These are phyloP conservation scores for Phytophthora hibernalis DNA, from an alignment of 352 stramenopile genomes.

Conservation along the genomic window DNA sequence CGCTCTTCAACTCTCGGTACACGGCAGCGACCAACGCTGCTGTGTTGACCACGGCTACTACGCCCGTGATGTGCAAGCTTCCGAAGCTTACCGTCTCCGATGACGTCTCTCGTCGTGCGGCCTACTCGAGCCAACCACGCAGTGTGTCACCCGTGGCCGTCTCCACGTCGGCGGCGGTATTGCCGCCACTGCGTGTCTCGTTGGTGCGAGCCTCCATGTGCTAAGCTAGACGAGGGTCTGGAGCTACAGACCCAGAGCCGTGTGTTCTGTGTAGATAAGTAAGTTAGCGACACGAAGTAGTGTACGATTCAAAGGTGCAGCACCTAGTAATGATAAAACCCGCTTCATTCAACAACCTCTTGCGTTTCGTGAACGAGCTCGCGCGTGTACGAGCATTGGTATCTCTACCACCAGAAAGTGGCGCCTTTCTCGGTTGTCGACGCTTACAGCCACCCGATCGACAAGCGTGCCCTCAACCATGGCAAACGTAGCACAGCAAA, in stretches of 20 bases:
- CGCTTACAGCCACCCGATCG: slow-evolving; percentile 2
- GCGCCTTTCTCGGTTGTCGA: neutral
- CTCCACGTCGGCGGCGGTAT: slow-evolving; percentile 39
- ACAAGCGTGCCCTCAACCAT: slow-evolving; percentile 2
- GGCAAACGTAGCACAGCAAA: slow-evolving; percentile 5
- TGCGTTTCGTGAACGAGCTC: slow-evolving; percentile 19
- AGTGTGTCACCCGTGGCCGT: slow-evolving; percentile 41
- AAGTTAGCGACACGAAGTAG: slow-evolving; percentile 39
- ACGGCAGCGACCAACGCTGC: slow-evolving; percentile 9
- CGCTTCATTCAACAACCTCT: slow-evolving; percentile 4
- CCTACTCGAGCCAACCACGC: slow-evolving; percentile 28
- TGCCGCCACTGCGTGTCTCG: slow-evolving; percentile 52
- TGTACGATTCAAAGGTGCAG: slow-evolving; percentile 25
- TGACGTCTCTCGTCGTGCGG: slow-evolving; percentile 30
- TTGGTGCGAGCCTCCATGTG: slow-evolving; percentile 50
- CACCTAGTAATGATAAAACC: slow-evolving; percentile 26
- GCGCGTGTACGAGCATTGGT: slow-evolving; percentile 12
- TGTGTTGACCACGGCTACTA: slow-evolving; percentile 10
- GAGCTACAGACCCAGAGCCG: slow-evolving; percentile 5
- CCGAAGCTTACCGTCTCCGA: slow-evolving; percentile 36
- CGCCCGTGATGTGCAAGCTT: slow-evolving; percentile 41
- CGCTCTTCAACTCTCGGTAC: slow-evolving; percentile 28
- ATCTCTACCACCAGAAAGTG: neutral
- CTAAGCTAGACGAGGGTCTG: slow-evolving; percentile 20
- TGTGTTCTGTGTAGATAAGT: slow-evolving; percentile 30